These are phyloP conservation scores for Hirschfeldia incana DNA, from an alignment of 345 rosid genomes.

Conservation along the genomic window DNA sequence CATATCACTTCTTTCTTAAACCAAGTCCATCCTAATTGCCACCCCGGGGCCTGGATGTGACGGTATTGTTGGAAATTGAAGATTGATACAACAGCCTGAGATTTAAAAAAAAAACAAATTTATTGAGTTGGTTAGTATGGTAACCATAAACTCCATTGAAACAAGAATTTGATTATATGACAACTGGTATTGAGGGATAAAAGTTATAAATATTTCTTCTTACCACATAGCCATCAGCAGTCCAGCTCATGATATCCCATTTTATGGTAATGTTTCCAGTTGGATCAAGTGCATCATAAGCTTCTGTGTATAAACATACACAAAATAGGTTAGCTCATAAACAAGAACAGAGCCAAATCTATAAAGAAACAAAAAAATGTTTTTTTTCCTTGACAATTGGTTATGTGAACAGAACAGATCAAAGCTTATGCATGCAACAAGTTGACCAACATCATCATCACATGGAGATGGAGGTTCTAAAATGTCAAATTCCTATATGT, in stretches of 20 bases:
- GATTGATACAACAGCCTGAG: conserved; percentile 70
- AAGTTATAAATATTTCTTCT: background rate
- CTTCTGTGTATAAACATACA: background rate
- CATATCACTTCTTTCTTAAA: conserved; percentile 79
- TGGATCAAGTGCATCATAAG: conserved; percentile 1
- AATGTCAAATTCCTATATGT: background rate
- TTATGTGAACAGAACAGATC: background rate
- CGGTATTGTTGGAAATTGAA: conserved; percentile 87
- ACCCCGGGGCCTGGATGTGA: conserved; percentile 80
- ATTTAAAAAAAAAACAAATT: background rate
- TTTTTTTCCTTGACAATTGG: background rate
- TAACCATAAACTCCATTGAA: background rate
- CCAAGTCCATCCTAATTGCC: conserved; percentile 91
- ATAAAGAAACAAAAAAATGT: background rate
- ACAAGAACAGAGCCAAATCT: background rate
- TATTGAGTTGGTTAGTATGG: background rate
- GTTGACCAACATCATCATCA: background rate
- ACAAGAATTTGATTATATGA: background rate
- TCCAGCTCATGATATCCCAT: background rate
- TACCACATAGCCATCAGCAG: conserved; percentile 2
- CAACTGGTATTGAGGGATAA: background rate
- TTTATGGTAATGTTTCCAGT: background rate
- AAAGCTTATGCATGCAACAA: background rate
- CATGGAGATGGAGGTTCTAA: background rate
- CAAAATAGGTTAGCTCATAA: background rate